Conservation (phyloP, 2,329 filamentous ascomycete species). For the Fusarium xyrophilum region DNA sequence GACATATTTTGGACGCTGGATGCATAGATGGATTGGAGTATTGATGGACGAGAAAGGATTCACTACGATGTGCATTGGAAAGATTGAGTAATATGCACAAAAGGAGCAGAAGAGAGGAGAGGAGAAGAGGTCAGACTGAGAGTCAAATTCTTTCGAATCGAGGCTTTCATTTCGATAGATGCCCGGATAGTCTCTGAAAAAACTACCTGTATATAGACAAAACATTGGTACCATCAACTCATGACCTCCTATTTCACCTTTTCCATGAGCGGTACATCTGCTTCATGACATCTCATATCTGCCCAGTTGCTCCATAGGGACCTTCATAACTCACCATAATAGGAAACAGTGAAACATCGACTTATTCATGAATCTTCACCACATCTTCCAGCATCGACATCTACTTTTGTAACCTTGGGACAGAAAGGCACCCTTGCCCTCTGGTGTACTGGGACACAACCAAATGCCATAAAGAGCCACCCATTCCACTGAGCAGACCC, state of each 20-base stretch:
- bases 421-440: constrained; percentile 10
- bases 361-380: not conserved
- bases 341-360: not conserved
- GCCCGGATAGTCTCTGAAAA: constrained; percentile 20
- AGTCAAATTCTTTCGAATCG: constrained; percentile 2
- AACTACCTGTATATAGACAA: constrained; percentile 18
- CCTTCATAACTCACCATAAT: not conserved
- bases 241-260: not conserved
- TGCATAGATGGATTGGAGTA: not conserved
- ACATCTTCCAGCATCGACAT: not conserved
- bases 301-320: not conserved
- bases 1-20: constrained; percentile 17
- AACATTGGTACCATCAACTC: not conserved
- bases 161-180: constrained; percentile 22
- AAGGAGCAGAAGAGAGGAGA: not conserved
- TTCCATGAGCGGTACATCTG: constrained; percentile 22
- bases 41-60: not conserved
- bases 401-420: constrained; percentile 5
- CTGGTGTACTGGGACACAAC: not conserved
- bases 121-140: not conserved
- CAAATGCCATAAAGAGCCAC: constrained; percentile 23
- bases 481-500: constrained; percentile 18
- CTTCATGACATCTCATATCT: constrained; percentile 23
- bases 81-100: not conserved
- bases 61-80: not conserved